These are phyloP conservation scores for Paragyromitra xinjiangensis DNA, from an alignment of 495 filamentous ascomycete genomes.

Conservation along the genomic window DNA sequence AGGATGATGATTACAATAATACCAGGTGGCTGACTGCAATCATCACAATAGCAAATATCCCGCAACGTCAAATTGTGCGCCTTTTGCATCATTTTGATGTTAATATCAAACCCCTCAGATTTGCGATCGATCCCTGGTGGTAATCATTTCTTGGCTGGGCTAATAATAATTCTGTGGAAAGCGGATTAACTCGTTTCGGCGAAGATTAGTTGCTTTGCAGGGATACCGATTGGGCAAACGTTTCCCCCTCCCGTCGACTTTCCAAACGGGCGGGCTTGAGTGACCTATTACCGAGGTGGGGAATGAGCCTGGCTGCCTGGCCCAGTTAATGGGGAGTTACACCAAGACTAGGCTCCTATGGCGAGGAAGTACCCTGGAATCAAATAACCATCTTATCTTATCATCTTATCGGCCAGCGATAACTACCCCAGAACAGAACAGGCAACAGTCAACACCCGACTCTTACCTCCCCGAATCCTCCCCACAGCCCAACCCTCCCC, in stretches of 20 bases:
- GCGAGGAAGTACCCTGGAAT: not conserved
- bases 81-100: constrained; percentile 26
- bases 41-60: constrained; percentile 31
- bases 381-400: constrained; percentile 41
- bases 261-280: not conserved
- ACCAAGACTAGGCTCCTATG: not conserved
- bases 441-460: constrained; percentile 13
- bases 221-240: constrained; percentile 22
- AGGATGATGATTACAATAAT: not conserved
- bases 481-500: not conserved
- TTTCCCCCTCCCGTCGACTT: constrained; percentile 18
- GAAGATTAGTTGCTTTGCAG: constrained; percentile 11
- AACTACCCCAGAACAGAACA: constrained; percentile 21
- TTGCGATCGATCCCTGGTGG: constrained; percentile 23
- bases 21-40: not conserved
- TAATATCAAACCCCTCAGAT: not conserved
- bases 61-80: constrained; percentile 16
- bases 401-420: constrained; percentile 36
- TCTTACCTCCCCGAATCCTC: not conserved
- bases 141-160: constrained; percentile 1
- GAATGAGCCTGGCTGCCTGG: not conserved
- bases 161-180: constrained; percentile 16
- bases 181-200: constrained; percentile 9
- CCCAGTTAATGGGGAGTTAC: not conserved
- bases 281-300: not conserved